Evolutionary conservation across 2,329 filamentous ascomycete genomes (phyloP), one percentile per base, ranked within the genome.

Genomic region (Rutstroemia sp.): DNA sequence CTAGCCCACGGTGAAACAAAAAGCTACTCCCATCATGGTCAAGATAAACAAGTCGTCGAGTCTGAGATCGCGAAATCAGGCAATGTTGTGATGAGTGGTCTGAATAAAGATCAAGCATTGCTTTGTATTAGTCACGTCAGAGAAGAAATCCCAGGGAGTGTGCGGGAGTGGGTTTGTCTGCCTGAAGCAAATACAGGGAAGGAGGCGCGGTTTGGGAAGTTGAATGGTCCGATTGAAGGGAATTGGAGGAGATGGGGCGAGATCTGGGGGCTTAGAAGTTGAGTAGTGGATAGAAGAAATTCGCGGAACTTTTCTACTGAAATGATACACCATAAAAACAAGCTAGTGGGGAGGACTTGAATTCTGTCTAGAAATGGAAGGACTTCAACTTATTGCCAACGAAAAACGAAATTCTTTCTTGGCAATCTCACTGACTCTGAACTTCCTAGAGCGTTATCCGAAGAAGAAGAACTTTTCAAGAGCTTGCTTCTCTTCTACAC

Each of bases 91-190:
- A 72, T 92, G 4, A 67, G 66, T 1, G 90, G 90, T 0, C 71
- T 96, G 56, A 77, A 78, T 1, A 75, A 83, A 0, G 71, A 82
- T 21, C 92, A 97, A 72, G 91, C 91, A 0, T 73, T 99, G 54
- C 80, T 97, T n/a, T 90, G 92, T 61, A 92, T 97, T 58, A 94
- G 90, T 59, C 94, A 99, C 73, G 79, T 92, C 59, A 85, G 85
- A 60, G 91, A 96, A 65, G 94, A 99, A 71, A 88, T 97, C 9
- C 94, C 94, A 0, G 85, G 86, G 50, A 86, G 85, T 62, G 81
- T 96, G 23, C 75, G 90, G 48, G 84, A 95, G 68, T 97, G 88
- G 87, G 77, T 97, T 51, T 92, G 89, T 69, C 75, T 96, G 30
- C 91, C 92, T 1, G 87, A 92, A 71, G 79, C 86, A 3, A 87